Evolutionary conservation across 2,329 filamentous ascomycete genomes (phyloP), one percentile per base, ranked within the genome.

Genomic region (Trichocomaceae sp.): DNA sequence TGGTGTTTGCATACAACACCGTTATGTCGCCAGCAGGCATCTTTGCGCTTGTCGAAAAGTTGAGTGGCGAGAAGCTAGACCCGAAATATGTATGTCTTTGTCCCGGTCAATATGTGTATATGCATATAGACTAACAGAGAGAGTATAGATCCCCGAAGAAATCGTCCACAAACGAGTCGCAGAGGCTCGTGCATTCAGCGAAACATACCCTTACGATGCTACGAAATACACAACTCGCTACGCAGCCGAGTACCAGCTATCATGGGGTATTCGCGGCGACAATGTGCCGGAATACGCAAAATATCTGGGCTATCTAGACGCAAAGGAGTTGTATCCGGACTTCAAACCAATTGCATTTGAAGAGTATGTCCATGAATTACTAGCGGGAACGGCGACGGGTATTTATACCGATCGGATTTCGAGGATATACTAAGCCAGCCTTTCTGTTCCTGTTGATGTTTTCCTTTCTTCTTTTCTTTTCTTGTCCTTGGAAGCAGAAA

Each of bases 271-370:
- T 15, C 67, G 77, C 0, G 72, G 69, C 0, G 78, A 83, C 54
- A 79, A 79, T 59, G 73, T 63, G 1, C 75, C 73, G 0, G 70
- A 75, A 50, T 66, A 70, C 52, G 79, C 79, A 1, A 63, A 68
- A 20, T 79, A 78, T 56, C 62, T 81, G n/a, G 78, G 77, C 0
- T 80, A 80, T 59, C 58, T 80, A 4, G 66, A 73, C 57, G 68
- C 65, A 6, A 73, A 71, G 56, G 73, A 79, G 35, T 62, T 81
- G 29, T 81, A 79, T 60, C 78, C 77, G 1, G 76, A 77, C 19
- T 62, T 79, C 10, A 58, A 71, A 46, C 64, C 64, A 2, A 68
- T 58, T 13, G 59, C 54, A 1, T 69, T 74, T 48, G 60, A 64
- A 39, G 63, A 65, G 1, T 74, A 65, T 50, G 47, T 71, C 17